phyloP scores from a whole-genome alignment of 148 eudicot species.

The Diospyros lotus region DNA sequence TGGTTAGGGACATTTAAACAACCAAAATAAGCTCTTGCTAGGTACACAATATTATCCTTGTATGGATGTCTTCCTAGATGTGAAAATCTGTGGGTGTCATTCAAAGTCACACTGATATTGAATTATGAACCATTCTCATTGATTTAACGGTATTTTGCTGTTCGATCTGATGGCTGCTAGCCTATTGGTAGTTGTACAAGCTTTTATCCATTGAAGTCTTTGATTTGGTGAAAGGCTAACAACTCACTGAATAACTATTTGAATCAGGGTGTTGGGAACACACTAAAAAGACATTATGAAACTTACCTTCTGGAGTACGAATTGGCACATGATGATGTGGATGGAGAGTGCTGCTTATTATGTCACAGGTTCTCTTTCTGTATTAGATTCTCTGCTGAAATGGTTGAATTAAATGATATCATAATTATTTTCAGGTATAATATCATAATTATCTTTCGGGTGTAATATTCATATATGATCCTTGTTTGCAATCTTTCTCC shows the following conservation, averaged over 20 bases:
- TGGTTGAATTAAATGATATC: background rate
- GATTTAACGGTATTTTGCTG: background rate
- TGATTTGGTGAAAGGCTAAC: background rate
- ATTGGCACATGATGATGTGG: conserved; percentile 96
- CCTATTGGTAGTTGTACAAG: background rate
- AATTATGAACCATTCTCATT: background rate
- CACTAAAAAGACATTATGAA: conserved; percentile 92
- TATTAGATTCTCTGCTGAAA: background rate
- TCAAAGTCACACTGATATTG: background rate
- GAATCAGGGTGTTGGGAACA: conserved; percentile 91
- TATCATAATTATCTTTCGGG: background rate
- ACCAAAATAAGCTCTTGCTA: background rate
- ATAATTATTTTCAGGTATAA: background rate
- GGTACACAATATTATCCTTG: no score
- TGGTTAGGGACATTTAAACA: background rate
- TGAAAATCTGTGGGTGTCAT: no score
- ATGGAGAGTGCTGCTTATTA: conserved; percentile 94
- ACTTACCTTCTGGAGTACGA: conserved; percentile 89
- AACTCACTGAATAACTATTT: background rate
- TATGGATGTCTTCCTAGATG: no score
- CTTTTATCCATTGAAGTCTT: background rate
- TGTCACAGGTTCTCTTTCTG: conserved; percentile 60
- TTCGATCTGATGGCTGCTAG: background rate
- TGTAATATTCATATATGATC: background rate
- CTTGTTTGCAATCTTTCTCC: conserved; percentile 21